Evolutionary conservation across 257 asterid species (phyloP).

Genomic region (Solanum chiquidenum): DNA sequence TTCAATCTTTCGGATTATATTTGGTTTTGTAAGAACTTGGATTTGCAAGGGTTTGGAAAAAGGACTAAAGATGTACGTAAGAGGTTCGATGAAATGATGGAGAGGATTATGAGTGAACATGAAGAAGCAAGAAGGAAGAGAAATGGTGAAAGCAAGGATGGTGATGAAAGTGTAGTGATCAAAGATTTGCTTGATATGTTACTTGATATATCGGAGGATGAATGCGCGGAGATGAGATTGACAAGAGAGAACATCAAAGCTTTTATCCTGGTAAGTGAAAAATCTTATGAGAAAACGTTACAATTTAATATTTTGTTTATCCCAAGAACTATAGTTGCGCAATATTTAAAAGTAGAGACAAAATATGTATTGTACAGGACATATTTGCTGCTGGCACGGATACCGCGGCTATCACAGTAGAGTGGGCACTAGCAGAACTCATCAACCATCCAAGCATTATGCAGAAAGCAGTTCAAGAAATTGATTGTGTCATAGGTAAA

Average conservation of each 20-base stretch:
- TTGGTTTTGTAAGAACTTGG: slow-evolving; percentile 64
- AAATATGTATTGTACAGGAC: slow-evolving; percentile 29
- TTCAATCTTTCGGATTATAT: slow-evolving; percentile 51
- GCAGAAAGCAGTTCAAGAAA: slow-evolving; percentile 41
- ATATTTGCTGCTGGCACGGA: slow-evolving; percentile 72
- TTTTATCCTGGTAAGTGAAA: slow-evolving; percentile 44
- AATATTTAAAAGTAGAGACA: not conserved
- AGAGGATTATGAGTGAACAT: slow-evolving; percentile 51
- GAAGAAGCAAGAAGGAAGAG: slow-evolving; percentile 16
- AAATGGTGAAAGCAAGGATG: not conserved
- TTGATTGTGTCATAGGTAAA: slow-evolving; percentile 30
- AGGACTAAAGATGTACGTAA: slow-evolving; percentile 28
- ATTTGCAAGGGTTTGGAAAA: slow-evolving; percentile 54
- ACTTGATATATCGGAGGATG: slow-evolving; percentile 55
- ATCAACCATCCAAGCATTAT: slow-evolving; percentile 52
- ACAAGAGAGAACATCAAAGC: slow-evolving; percentile 61
- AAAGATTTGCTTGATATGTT: slow-evolving; percentile 53
- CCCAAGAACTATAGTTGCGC: not conserved
- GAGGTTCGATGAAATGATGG: slow-evolving; percentile 57
- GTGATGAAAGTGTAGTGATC: slow-evolving; percentile 6
- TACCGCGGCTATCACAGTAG: slow-evolving; percentile 66
- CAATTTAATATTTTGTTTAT: no score
- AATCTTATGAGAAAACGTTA: not conserved
- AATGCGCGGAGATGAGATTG: slow-evolving; percentile 28
- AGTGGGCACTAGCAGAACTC: slow-evolving; percentile 79